These are phyloP conservation scores for Neovahlkampfia damariscottae DNA, from an alignment of 78 protist genomes.

Conservation along the genomic window DNA sequence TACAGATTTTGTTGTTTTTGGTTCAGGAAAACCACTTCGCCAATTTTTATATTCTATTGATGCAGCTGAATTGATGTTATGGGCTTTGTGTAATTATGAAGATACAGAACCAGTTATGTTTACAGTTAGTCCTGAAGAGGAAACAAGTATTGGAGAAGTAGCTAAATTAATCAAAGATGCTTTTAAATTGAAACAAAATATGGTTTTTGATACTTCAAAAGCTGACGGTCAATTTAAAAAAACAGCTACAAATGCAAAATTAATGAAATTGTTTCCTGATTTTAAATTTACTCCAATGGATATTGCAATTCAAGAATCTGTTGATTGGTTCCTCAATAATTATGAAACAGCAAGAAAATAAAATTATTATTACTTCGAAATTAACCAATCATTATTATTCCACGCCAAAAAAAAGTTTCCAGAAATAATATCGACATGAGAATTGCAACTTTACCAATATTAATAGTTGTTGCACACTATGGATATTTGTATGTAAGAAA, in stretches of 20 bases:
- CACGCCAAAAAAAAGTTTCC: too few species aligned
- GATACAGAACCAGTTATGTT: constrained; percentile 67
- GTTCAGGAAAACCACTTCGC: constrained; percentile 77
- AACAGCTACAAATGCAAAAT: constrained; percentile 78
- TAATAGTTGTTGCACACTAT: too few species aligned
- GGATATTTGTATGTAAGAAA: too few species aligned
- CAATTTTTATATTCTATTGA: constrained; percentile 78
- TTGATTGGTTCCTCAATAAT: constrained; percentile 70
- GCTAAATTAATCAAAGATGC: constrained; percentile 40
- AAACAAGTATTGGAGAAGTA: constrained; percentile 61
- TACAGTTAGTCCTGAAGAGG: constrained; percentile 74
- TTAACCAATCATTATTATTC: too few species aligned
- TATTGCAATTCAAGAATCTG: constrained; percentile 38
- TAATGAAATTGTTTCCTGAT: constrained; percentile 42
- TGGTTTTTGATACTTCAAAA: constrained; percentile 69
- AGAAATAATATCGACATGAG: too few species aligned
- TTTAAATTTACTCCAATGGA: constrained; percentile 70
- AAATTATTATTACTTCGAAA: constrained; percentile 7
- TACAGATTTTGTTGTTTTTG: constrained; percentile 49
- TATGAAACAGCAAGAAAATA: constrained; percentile 62
- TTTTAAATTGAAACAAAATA: constrained; percentile 48
- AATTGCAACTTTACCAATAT: too few species aligned
- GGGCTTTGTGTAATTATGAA: constrained; percentile 59
- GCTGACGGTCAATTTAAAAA: constrained; percentile 90
- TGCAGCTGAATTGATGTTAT: constrained; percentile 55